These are phyloP conservation scores for Spirogloea muscicola DNA, from an alignment of 139 green algal genomes.

Conservation along the genomic window DNA sequence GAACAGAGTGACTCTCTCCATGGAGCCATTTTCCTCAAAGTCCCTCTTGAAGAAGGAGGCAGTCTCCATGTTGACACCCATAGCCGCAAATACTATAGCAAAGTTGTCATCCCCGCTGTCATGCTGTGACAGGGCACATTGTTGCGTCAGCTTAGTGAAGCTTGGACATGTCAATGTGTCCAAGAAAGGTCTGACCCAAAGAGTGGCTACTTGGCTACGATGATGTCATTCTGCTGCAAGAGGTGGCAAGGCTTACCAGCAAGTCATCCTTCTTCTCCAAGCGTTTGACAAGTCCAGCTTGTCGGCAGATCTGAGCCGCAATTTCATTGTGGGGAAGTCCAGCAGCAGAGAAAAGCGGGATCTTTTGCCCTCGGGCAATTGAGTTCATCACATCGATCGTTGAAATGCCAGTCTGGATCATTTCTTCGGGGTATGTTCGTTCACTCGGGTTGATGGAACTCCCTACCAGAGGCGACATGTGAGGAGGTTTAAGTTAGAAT, in stretches of 20 bases:
- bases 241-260: no score
- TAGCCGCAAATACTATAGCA: conserved; percentile 98
- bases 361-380: conserved; percentile 98
- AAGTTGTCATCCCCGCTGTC: conserved; percentile 65
- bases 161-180: no score
- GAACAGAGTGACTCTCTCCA: conserved; percentile 96
- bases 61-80: conserved; percentile 99
- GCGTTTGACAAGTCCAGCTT: conserved; percentile 79
- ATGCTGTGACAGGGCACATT: no score
- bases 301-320: conserved; percentile 97
- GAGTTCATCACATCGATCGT: conserved; percentile 99
- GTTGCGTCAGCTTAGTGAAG: no score
- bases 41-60: conserved; percentile 99
- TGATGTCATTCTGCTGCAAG: no score
- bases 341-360: conserved; percentile 97
- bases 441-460: conserved; percentile 95
- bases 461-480: conserved; percentile 65
- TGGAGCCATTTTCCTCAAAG: conserved; percentile 98
- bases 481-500: no score
- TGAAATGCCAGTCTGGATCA: conserved; percentile 99
- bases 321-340: conserved; percentile 98
- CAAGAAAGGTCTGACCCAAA: no score
- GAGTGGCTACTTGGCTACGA: no score
- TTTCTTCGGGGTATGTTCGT: conserved; percentile 99
- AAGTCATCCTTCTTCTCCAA: conserved; percentile 50